Base-by-base conservation (phyloP, 257 asterid genomes). In the Primulina huaijiensis region DNA sequence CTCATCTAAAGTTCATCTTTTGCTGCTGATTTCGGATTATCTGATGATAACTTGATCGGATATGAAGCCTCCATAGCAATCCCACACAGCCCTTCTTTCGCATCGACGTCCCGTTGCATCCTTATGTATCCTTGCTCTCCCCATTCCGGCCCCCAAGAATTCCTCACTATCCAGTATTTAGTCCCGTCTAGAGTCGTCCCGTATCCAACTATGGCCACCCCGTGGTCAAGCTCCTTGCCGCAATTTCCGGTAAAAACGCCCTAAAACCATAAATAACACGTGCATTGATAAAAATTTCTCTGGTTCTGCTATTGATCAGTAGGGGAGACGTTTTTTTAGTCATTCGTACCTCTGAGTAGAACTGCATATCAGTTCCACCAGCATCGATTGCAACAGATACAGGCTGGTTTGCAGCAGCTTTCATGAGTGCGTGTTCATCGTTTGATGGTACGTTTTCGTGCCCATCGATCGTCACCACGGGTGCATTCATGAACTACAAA, bases 21-120 rank as follows among this genome's bases (percentile, higher is more conserved):
- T 46, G 19, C 55, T 12, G 55, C 19, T 46, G 55, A 0, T 46
- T 46, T 46, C 14, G 55, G 55, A 46, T 46, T 14, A 46, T 46
- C 55, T 46, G 55, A 46, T 46, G 55, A 12, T 3, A 46, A 20
- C 30, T 62, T 62, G 21, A 31, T 71, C 4, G 88, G 88, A 65
- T 83, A 83, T 64, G 85, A 77, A 72, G 88, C 79, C 0, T 75
- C 75, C 76, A 67, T 81, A 16, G 86, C 84, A 38, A 84, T 76
- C 16, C 87, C 86, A 70, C 87, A 81, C 1, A 69, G 67, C 6
- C 86, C 84, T 62, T 76, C 46, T 11, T 25, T 55, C 0, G 64
- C 71, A 29, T 68, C 46, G 6, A 65, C 73, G 37, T 64, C 83
- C 64, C 86, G 77, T 72, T 57, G 59, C 72, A 84, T 77, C 73